These are phyloP conservation scores for Rubia tinctorum DNA, from an alignment of 305 asterid species.

Conservation along the genomic window DNA sequence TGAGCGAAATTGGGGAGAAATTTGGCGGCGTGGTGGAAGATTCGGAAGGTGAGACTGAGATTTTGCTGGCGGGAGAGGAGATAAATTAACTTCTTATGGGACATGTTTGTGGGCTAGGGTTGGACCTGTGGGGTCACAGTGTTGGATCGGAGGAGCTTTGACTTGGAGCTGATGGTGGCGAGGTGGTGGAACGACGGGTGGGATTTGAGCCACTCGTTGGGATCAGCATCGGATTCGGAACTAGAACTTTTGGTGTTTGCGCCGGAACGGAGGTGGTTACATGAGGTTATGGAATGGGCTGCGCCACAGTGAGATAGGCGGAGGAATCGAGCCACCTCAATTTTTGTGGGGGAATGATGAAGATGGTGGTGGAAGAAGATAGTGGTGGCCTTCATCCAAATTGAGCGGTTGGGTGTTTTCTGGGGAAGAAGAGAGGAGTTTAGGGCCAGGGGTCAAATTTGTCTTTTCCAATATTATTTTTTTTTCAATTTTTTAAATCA, in stretches of 20 bases:
- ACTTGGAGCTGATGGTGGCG: slow-evolving; percentile 45
- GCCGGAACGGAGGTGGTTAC: slow-evolving; percentile 17
- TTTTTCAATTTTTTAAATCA: too few species aligned
- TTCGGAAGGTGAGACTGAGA: slow-evolving; percentile 66
- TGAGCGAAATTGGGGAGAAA: slow-evolving; percentile 62
- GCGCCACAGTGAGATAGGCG: slow-evolving; percentile 13
- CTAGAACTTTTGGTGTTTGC: background rate
- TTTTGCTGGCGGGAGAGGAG: slow-evolving; percentile 63
- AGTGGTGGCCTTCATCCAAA: too few species aligned
- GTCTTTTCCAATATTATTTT: too few species aligned
- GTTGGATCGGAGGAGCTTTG: slow-evolving; percentile 56
- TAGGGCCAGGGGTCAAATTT: too few species aligned
- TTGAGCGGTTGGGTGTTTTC: too few species aligned
- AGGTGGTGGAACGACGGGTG: slow-evolving; percentile 37
- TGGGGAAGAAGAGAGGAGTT: too few species aligned
- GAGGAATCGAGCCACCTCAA: too few species aligned
- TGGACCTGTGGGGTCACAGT: slow-evolving; percentile 78
- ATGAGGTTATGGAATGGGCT: slow-evolving; percentile 10
- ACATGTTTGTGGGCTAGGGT: slow-evolving; percentile 81
- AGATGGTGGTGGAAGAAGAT: too few species aligned
- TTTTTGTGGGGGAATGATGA: too few species aligned
- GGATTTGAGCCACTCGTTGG: slow-evolving; percentile 21
- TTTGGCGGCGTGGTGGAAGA: slow-evolving; percentile 69
- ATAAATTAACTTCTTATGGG: slow-evolving; percentile 59
- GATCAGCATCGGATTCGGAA: background rate